These are phyloP conservation scores for Annulohypoxylon maeteangense DNA, from an alignment of 495 filamentous ascomycete species.

Conservation along the genomic window DNA sequence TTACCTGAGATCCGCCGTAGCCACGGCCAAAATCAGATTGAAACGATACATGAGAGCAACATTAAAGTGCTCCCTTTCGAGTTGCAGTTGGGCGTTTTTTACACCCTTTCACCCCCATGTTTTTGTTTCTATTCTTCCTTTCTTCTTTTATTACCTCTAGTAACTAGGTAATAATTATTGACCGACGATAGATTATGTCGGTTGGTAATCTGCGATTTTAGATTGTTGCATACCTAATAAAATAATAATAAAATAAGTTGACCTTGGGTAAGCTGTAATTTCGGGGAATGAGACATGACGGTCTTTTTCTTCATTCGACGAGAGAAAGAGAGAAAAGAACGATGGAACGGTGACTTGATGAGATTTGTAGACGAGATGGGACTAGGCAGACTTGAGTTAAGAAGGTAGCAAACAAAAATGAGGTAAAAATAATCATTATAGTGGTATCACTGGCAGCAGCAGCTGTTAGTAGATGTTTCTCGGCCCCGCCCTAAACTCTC, in stretches of 20 bases:
- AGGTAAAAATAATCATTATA: conserved; percentile 4
- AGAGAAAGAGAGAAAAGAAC: neutral
- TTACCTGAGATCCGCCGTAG: conserved; percentile 52
- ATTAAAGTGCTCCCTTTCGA: conserved; percentile 12
- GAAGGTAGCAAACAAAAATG: conserved; percentile 30
- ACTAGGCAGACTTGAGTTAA: conserved; percentile 6
- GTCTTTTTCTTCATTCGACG: conserved; percentile 27
- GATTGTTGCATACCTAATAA: conserved; percentile 37
- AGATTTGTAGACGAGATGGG: conserved; percentile 4
- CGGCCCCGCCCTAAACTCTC: conserved; percentile 23
- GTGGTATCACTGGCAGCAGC: neutral
- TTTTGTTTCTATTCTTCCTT: neutral
- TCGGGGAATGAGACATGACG: conserved; percentile 34
- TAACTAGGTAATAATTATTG: conserved; percentile 16
- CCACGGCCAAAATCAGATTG: conserved; percentile 48
- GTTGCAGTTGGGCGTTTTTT: conserved; percentile 33
- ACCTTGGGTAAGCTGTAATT: conserved; percentile 43
- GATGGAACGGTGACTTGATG: neutral
- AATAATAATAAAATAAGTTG: conserved; percentile 34
- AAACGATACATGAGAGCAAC: conserved; percentile 41
- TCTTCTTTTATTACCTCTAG: conserved; percentile 22
- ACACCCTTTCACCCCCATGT: conserved; percentile 8
- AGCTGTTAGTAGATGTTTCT: conserved; percentile 13
- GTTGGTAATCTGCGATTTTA: conserved; percentile 42
- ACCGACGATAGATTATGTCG: conserved; percentile 39